phyloP scores from a whole-genome alignment of 2,329 filamentous ascomycete genomes.

The Colletotrichum sp. region DNA sequence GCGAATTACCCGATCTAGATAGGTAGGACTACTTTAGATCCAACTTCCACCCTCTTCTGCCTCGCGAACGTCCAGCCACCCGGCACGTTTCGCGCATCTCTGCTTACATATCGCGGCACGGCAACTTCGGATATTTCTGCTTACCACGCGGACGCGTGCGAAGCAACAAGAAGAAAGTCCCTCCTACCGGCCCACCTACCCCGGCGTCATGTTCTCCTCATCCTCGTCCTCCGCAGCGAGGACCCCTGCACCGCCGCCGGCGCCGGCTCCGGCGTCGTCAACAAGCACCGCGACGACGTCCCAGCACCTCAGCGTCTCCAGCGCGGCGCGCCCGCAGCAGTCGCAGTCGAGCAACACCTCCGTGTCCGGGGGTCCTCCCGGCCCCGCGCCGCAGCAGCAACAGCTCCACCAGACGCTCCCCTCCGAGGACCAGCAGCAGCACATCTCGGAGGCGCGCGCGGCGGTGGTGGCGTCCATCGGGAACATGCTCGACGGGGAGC shows the following conservation, averaged over 20 bases:
- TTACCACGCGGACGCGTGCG: not conserved
- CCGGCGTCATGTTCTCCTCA: constrained; percentile 14
- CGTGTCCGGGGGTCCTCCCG: not conserved
- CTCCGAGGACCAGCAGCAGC: constrained; percentile 46
- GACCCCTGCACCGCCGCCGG: not conserved
- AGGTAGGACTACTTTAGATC: not conserved
- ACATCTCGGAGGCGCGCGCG: constrained; percentile 61
- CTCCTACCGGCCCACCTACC: not conserved
- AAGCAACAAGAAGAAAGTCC: not conserved
- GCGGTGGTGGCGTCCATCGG: constrained; percentile 69
- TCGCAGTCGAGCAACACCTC: constrained; percentile 16
- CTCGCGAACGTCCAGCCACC: not conserved
- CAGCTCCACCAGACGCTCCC: constrained; percentile 41
- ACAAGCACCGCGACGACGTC: constrained; percentile 1
- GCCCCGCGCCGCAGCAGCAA: not conserved
- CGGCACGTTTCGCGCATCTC: not conserved
- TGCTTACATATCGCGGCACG: not conserved
- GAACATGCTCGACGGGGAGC: constrained; percentile 72
- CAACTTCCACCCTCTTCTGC: not conserved
- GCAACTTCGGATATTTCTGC: not conserved
- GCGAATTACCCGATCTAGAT: constrained; percentile 12
- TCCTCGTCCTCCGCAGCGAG: constrained; percentile 8
- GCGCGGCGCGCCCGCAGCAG: constrained; percentile 8
- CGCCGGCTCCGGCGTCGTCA: not conserved
- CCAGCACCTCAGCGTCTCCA: constrained; percentile 17